Base-by-base conservation (phyloP, 2,329 filamentous ascomycete species). In the Geosmithia putterillii region DNA sequence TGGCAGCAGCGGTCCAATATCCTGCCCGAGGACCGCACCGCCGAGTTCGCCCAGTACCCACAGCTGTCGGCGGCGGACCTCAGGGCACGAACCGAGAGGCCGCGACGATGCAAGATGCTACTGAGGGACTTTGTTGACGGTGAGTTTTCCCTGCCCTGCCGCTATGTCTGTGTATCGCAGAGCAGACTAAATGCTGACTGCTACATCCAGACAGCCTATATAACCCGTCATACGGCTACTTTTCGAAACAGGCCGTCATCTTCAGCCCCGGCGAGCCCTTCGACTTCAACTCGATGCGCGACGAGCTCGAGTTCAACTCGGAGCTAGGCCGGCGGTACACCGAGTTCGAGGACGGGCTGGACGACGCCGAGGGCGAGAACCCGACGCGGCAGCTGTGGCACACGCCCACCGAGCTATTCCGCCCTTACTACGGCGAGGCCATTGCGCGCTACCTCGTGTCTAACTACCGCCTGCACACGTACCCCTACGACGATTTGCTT, bases 101-200 rank as follows among this genome's bases (percentile, higher is more conserved):
- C 92, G 38, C 77, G 76, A 56, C 76, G 84, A 60, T 89, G 95
- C 51, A 95, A 95, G 75, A 98, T 98, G 92, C 67, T 95, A 56
- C 85, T 94, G 59, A 77, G 94, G 51, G 94, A 98, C 70, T 98
- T 98, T 58, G 92, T 98, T 57, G 92, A 98, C 62, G 89, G 85
- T 88, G 54, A 46, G 54, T 57, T 32, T 51, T 61, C 59, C 25
- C 55, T 52, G 35, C 50, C 52, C 21, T 22, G 9, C 22, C 18
- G 38, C 45, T 14, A 3, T 32, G 6, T 32, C 6, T 37, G 35
- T 19, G 12, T 25, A 4, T 28, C 32, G 19, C 14, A 40, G 15
- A 48, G 48, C 10, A 52, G 53, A 40, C 47, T n/a, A n/a, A n/a
- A n/a, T n/a, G n/a, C n/a, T 32, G 28, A 32, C 28, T 12, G 50